These are phyloP conservation scores for Arthrobotrys megalospora DNA, from an alignment of 2,329 filamentous ascomycete species.

Conservation along the genomic window DNA sequence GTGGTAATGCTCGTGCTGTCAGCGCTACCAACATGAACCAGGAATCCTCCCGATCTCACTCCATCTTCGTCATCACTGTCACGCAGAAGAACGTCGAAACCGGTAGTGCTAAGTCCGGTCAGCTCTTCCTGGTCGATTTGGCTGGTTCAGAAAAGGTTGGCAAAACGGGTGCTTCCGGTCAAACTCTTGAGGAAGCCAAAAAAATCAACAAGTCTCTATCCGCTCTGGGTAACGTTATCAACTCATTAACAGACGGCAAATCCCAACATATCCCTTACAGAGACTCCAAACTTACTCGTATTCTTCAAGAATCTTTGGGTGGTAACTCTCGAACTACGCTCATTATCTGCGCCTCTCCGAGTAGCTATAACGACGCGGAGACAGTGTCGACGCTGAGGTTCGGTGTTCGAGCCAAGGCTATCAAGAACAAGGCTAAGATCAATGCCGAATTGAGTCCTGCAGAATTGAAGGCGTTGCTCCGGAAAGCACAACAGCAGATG, in stretches of 20 bases:
- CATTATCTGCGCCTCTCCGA: slow-evolving; percentile 98
- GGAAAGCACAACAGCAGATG: slow-evolving; percentile 90
- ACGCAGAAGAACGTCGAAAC: slow-evolving; percentile 93
- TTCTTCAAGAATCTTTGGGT: slow-evolving; percentile 96
- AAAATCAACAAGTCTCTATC: slow-evolving; percentile 99
- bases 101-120: slow-evolving; percentile 90
- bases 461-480: slow-evolving; percentile 92
- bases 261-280: slow-evolving; percentile 97
- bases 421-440: slow-evolving; percentile 99
- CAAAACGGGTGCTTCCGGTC: slow-evolving; percentile 96
- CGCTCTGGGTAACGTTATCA: slow-evolving; percentile 96
- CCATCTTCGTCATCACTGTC: slow-evolving; percentile 98
- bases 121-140: slow-evolving; percentile 96
- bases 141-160: slow-evolving; percentile 96
- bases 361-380: slow-evolving; percentile 96
- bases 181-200: slow-evolving; percentile 91
- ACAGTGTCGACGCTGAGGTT: slow-evolving; percentile 98
- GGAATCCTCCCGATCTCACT: slow-evolving; percentile 96
- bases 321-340: slow-evolving; percentile 99
- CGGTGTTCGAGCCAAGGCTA: slow-evolving; percentile 98
- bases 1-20: slow-evolving; percentile 94
- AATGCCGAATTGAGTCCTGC: slow-evolving; percentile 96
- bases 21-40: slow-evolving; percentile 97
- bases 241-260: slow-evolving; percentile 96
- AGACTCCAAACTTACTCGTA: slow-evolving; percentile 94